Conservation (phyloP, 768 basidiomycete species). For the Auricularia auricula-judae region DNA sequence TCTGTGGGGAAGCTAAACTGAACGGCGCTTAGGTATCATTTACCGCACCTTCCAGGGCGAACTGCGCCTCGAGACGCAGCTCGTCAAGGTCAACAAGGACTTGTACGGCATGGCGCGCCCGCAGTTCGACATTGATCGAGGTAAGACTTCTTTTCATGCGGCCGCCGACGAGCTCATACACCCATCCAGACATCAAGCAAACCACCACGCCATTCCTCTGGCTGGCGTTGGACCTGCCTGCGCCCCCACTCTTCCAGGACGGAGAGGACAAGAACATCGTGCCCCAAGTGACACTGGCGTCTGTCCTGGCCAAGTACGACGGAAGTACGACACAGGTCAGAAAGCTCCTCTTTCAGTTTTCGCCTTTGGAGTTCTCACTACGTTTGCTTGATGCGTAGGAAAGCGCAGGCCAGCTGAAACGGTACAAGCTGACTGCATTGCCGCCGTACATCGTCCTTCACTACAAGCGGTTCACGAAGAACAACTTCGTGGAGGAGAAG, state of each 20-base stretch:
- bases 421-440: constrained; percentile 82
- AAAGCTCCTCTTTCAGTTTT: neutral
- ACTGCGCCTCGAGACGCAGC: constrained; percentile 84
- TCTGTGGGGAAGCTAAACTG: neutral
- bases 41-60: constrained; percentile 93
- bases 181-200: constrained; percentile 65
- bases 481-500: constrained; percentile 94
- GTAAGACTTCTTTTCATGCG: constrained; percentile 28
- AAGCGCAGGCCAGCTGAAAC: constrained; percentile 69
- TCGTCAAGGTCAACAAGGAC: constrained; percentile 77
- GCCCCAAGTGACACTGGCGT: constrained; percentile 88
- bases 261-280: constrained; percentile 96
- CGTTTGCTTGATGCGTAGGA: constrained; percentile 39
- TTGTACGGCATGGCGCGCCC: constrained; percentile 69
- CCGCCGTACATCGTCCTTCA: constrained; percentile 91
- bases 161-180: too few relatives aligned
- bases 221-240: constrained; percentile 90
- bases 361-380: too few relatives aligned
- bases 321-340: constrained; percentile 78
- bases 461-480: constrained; percentile 95
- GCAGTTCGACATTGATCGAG: constrained; percentile 88
- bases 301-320: constrained; percentile 88
- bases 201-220: constrained; percentile 86
- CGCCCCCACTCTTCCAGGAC: constrained; percentile 96
- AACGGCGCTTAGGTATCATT: constrained; percentile 55